phyloP scores from a whole-genome alignment of 2,329 filamentous ascomycete genomes.

The Sclerotinia minor region DNA sequence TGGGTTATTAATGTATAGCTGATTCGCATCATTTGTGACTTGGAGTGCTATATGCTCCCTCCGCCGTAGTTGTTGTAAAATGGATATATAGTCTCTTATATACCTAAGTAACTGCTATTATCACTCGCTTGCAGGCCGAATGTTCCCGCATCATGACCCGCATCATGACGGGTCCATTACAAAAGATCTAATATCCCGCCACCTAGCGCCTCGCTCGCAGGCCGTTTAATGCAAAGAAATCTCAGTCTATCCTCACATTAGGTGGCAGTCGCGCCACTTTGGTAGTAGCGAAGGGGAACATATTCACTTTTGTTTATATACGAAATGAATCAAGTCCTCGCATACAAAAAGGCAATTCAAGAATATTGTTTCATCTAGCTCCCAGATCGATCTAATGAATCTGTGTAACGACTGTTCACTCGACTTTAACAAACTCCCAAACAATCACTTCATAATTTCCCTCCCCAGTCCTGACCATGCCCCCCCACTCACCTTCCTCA shows the following conservation, averaged over 20 bases:
- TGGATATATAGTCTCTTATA: neutral
- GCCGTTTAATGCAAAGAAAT: too few species aligned
- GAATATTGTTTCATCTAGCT: neutral
- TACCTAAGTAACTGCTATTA: neutral
- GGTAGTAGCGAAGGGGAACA: too few species aligned
- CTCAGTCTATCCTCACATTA: too few species aligned
- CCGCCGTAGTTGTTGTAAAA: neutral
- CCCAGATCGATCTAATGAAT: neutral
- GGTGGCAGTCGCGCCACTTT: too few species aligned
- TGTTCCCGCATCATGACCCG: neutral
- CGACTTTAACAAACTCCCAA: constrained; percentile 18
- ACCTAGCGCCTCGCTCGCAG: too few species aligned
- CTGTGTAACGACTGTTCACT: neutral
- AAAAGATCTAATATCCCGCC: too few species aligned
- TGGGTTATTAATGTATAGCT: neutral
- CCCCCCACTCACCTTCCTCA: neutral
- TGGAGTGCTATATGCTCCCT: neutral
- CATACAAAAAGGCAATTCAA: neutral
- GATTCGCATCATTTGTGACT: neutral
- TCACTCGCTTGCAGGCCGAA: neutral
- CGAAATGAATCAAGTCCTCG: neutral
- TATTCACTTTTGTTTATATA: too few species aligned
- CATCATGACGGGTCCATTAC: too few species aligned
- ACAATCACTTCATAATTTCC: neutral
- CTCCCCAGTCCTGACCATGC: neutral